Conservation (phyloP, 108 stramenopile species). For the Asterionellopsis glacialis region DNA sequence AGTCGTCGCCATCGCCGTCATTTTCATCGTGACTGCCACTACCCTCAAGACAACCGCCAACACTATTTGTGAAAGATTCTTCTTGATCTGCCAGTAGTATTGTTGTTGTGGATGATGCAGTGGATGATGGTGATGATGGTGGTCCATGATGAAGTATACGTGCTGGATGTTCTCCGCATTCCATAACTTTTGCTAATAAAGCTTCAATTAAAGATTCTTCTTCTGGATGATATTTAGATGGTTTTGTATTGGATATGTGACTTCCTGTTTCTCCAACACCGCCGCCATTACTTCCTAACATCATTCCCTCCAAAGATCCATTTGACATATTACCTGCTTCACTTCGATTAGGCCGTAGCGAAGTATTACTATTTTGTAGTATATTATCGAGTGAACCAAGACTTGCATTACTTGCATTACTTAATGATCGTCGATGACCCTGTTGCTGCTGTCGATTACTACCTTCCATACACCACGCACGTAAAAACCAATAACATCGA, state of each 20-base stretch:
- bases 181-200: slow-evolving; percentile 54
- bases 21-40: too few species aligned
- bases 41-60: slow-evolving; percentile 7
- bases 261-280: too few species aligned
- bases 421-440: background rate
- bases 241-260: background rate
- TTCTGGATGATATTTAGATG: slow-evolving; percentile 52
- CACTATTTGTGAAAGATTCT: background rate
- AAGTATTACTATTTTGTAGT: too few species aligned
- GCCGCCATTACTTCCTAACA: too few species aligned
- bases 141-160: slow-evolving; percentile 47
- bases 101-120: too few species aligned
- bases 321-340: too few species aligned
- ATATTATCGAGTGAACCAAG: background rate
- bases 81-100: slow-evolving; percentile 2
- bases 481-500: slow-evolving; percentile 82
- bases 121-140: slow-evolving; percentile 1
- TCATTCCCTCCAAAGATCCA: too few species aligned
- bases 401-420: background rate
- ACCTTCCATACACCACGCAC: slow-evolving; percentile 77
- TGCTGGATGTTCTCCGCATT: slow-evolving; percentile 61
- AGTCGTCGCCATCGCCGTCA: background rate
- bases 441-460: background rate
- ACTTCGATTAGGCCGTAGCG: too few species aligned
- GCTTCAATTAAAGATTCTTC: slow-evolving; percentile 73